Evolutionary conservation across 768 basidiomycete genomes (phyloP).

Genomic region (Agrocybe pediades): DNA sequence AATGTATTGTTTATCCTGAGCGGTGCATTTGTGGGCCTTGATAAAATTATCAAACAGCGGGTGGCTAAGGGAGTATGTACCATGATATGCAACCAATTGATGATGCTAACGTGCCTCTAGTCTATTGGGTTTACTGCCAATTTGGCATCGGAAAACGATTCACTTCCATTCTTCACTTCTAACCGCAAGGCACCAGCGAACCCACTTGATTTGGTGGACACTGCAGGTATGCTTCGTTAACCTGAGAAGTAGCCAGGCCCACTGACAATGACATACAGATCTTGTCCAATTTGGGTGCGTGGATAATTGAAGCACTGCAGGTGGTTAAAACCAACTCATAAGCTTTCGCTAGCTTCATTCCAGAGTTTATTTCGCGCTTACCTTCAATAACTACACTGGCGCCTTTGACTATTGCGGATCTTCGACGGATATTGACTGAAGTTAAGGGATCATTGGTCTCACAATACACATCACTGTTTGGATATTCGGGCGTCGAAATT

Average conservation of each 20-base stretch:
- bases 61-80: conserved; percentile 80
- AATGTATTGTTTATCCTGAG: conserved; percentile 95
- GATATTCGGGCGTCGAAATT: conserved; percentile 82
- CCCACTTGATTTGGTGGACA: conserved; percentile 71
- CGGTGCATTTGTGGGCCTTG: conserved; percentile 93
- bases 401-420: conserved; percentile 77
- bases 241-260: neutral
- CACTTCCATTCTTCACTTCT: conserved; percentile 76
- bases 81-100: neutral
- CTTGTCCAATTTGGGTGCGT: conserved; percentile 80
- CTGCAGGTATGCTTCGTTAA: conserved; percentile 46
- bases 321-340: too few relatives aligned
- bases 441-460: conserved; percentile 90
- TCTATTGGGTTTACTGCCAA: conserved; percentile 82
- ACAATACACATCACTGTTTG: conserved; percentile 86
- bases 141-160: conserved; percentile 37
- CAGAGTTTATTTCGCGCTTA: conserved; percentile 93
- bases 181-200: conserved; percentile 59
- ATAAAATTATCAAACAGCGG: conserved; percentile 76
- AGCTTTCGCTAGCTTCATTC: conserved; percentile 67
- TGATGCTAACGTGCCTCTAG: conserved; percentile 35
- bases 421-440: conserved; percentile 89
- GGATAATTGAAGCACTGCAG: neutral
- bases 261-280: conserved; percentile 43
- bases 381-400: conserved; percentile 87